Evolutionary conservation across 2,329 filamentous ascomycete species (phyloP), one percentile per base, ranked within the genome.

Genomic region (Venturia effusa): DNA sequence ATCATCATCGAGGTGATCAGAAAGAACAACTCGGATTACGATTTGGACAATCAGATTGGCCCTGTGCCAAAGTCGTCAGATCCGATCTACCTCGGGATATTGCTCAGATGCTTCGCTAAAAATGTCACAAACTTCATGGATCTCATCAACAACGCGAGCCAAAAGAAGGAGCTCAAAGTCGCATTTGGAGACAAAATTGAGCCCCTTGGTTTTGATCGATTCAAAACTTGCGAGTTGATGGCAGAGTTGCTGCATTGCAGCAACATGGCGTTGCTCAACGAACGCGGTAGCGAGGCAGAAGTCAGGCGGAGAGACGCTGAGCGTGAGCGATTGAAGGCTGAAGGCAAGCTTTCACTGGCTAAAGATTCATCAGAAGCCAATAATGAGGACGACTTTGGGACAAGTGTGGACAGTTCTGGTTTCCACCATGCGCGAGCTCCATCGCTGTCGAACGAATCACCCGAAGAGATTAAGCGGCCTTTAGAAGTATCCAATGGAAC

Each of bases 151-250:
- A 91, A 90, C 68, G 83, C 87, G 0, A 83, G 81, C 61, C 81
- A 61, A 54, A 88, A 89, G 72, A 84, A 88, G 57, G 86, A 88
- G 65, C 79, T 97, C 43, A 88, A 86, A 69, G 93, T 92, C 2
- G 94, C 94, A 0, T 99, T 96, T 79, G 92, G 92, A 62, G 85
- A 87, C 57, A 90, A 88, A 74, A 92, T 99, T 62, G 92, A 97
- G 74, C 93, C 94, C 4, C 82, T 99, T 11, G 94, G 94, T 2
- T 99, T 99, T 72, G 94, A 99, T 75, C 84, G 94, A 24, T 99
- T 99, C 81, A 99, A 99, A 80, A 97, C 94, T 0, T 99, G 94
- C 75, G 94, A 99, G 76, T 81, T 99, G 66, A 97, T 99, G 94
- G 94, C 94, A 0, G 94, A 99, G 75, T 80, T 99, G 55, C 78